These are phyloP conservation scores for Russula olivacea DNA, from an alignment of 768 basidiomycete genomes.

Conservation along the genomic window DNA sequence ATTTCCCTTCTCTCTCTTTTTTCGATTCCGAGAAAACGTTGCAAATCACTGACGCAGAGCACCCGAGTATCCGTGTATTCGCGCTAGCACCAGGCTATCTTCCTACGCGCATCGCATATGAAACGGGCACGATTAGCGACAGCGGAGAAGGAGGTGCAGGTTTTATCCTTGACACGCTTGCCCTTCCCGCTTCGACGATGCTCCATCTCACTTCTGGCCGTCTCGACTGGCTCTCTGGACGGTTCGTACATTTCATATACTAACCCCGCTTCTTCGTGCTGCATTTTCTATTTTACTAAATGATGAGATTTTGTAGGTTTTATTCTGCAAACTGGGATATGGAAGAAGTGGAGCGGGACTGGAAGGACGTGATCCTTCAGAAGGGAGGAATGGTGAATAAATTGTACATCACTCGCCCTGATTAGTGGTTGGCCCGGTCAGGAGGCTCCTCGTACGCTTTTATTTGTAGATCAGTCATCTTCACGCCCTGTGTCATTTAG, in stretches of 20 bases:
- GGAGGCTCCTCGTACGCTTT: neutral
- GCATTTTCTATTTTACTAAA: neutral
- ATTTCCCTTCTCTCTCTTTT: neutral
- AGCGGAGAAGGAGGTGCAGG: neutral
- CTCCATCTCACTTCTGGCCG: constrained; percentile 9
- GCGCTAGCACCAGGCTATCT: constrained; percentile 3
- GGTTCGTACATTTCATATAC: constrained; percentile 9
- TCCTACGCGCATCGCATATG: neutral
- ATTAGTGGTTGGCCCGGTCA: neutral
- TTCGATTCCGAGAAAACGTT: neutral
- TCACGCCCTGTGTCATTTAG: neutral
- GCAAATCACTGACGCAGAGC: neutral
- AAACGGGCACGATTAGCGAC: neutral
- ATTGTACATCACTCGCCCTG: neutral
- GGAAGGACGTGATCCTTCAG: constrained; percentile 7
- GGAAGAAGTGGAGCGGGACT: constrained; percentile 7
- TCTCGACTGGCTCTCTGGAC: constrained; percentile 12
- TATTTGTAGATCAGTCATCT: neutral
- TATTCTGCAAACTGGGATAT: constrained; percentile 9
- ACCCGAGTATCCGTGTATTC: constrained; percentile 1
- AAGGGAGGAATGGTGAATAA: constrained; percentile 4
- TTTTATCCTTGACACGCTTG: neutral
- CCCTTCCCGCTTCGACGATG: constrained; percentile 1
- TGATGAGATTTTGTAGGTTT: neutral
- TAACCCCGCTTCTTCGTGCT: too few species aligned